These are phyloP conservation scores for Parmelia sp. DNA, from an alignment of 495 filamentous ascomycete species.

Conservation along the genomic window DNA sequence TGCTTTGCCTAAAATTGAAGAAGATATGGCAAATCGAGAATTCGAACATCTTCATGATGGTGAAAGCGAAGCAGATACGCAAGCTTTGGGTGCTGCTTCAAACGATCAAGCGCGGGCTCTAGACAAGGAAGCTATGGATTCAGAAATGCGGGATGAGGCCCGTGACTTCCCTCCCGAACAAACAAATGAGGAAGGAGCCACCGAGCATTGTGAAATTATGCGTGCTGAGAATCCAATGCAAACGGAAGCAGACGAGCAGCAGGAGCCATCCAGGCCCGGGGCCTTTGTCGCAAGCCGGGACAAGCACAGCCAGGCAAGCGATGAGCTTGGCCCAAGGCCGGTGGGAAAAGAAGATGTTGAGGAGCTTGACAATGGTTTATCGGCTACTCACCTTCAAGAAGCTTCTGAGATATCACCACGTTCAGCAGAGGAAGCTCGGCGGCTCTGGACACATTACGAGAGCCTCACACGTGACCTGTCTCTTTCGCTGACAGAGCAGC, in stretches of 20 bases:
- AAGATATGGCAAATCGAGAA: conserved; percentile 63
- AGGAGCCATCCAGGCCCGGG: conserved; percentile 33
- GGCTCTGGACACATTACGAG: conserved; percentile 82
- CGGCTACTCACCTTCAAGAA: conserved; percentile 61
- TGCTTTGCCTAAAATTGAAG: conserved; percentile 44
- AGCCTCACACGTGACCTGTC: conserved; percentile 76
- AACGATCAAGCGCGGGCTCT: conserved; percentile 78
- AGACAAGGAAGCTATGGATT: conserved; percentile 78
- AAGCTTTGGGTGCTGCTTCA: conserved; percentile 82
- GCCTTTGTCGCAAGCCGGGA: conserved; percentile 32
- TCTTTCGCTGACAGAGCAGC: conserved; percentile 80
- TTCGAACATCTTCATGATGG: conserved; percentile 89
- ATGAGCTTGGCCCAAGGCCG: not conserved
- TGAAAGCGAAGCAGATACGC: conserved; percentile 69
- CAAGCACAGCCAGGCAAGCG: not conserved
- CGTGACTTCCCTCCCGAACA: conserved; percentile 55
- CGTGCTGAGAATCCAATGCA: conserved; percentile 39
- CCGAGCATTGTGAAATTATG: conserved; percentile 40
- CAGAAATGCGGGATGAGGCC: conserved; percentile 50
- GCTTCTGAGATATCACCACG: conserved; percentile 36
- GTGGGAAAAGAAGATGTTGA: conserved; percentile 48
- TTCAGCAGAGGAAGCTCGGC: conserved; percentile 57
- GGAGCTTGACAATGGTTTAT: conserved; percentile 66
- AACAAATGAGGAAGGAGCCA: conserved; percentile 47
- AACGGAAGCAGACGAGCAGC: conserved; percentile 36